Evolutionary conservation across 345 rosid genomes (phyloP), one percentile per base, ranked within the genome.

Genomic region (Trapa incisa): DNA sequence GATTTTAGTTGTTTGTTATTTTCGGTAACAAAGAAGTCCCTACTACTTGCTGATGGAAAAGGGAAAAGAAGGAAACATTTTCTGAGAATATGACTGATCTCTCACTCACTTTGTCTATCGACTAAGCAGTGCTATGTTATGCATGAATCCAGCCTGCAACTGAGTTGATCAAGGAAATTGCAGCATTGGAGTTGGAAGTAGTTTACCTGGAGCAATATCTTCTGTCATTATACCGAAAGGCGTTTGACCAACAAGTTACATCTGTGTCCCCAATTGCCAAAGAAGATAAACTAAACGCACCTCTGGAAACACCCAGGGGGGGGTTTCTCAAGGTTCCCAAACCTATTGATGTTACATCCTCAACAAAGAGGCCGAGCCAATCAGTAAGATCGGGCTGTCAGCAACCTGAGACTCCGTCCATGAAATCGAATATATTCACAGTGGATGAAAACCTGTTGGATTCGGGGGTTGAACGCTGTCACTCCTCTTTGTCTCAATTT

Each of bases 161-260:
- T 60, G 87, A 91, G 72, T 71, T 94, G 69, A 91, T 94, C 65
- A 94, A 84, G 79, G 97, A 91, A 75, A 86, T 89, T 37, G 87
- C 96, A 0, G 90, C 87, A 43, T 75, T 94, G 43, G 97, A 94
- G 81, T 75, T 89, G 84, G 99, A 94, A 82, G 97, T 94, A 43
- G 88, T 84, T 54, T 75, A 91, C 77, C 73, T 94, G 75, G 99
- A 94, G 56, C 97, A 91, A 47, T 84, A 89, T 74, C 99, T 94
- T 80, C 96, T 94, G 64, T 85, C 89, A 2, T 74, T 94, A 61
- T 94, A 94, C 70, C 80, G 99, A 15, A 86, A 83, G 74, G 91
- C 91, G 43, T 94, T 94, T 84, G 96, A 89, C 72, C 88, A 87
- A 65, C 84, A 81, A 78, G 41, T 70, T 56, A 75, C 86, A 66